These are phyloP conservation scores for Cylindrotheca fusiformis DNA, from an alignment of 108 stramenopile species.

Conservation along the genomic window DNA sequence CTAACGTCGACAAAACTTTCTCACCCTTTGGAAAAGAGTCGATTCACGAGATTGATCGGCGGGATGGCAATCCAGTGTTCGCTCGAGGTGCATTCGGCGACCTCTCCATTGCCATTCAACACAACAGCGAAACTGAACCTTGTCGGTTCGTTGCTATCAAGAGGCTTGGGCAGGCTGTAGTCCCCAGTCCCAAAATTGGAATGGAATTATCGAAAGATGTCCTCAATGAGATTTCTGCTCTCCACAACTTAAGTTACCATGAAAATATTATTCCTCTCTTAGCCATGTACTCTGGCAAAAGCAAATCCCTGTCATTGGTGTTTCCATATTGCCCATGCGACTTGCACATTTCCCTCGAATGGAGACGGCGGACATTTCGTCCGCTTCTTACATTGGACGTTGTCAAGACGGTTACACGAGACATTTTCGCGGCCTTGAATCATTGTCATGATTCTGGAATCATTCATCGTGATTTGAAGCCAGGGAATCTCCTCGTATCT, in stretches of 20 bases:
- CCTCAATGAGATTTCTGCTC: slow-evolving; percentile 35
- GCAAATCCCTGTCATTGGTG: slow-evolving; percentile 41
- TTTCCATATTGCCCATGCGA: slow-evolving; percentile 79
- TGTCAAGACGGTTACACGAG: slow-evolving; percentile 50
- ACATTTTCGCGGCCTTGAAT: slow-evolving; percentile 69
- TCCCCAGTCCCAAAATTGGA: background rate
- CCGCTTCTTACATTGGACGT: slow-evolving; percentile 28
- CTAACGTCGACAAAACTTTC: no score
- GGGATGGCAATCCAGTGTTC: slow-evolving; percentile 16
- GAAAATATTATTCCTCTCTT: slow-evolving; percentile 39
- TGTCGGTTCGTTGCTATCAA: slow-evolving; percentile 58
- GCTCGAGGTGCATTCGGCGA: slow-evolving; percentile 69
- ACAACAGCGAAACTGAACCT: slow-evolving; percentile 7
- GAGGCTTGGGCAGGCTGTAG: slow-evolving; percentile 53
- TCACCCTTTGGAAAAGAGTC: slow-evolving; percentile 14
- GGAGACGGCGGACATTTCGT: slow-evolving; percentile 38
- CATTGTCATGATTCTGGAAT: slow-evolving; percentile 89
- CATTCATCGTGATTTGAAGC: slow-evolving; percentile 95
- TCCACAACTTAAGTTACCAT: slow-evolving; percentile 35
- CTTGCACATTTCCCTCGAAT: slow-evolving; percentile 49
- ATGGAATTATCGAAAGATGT: slow-evolving; percentile 25
- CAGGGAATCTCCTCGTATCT: slow-evolving; percentile 78
- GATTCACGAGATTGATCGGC: slow-evolving; percentile 1
- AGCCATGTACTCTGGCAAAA: slow-evolving; percentile 14
- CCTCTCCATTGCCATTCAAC: slow-evolving; percentile 50